Conservation (phyloP, 2,329 filamentous ascomycete genomes). For the Talaromyces sp. region DNA sequence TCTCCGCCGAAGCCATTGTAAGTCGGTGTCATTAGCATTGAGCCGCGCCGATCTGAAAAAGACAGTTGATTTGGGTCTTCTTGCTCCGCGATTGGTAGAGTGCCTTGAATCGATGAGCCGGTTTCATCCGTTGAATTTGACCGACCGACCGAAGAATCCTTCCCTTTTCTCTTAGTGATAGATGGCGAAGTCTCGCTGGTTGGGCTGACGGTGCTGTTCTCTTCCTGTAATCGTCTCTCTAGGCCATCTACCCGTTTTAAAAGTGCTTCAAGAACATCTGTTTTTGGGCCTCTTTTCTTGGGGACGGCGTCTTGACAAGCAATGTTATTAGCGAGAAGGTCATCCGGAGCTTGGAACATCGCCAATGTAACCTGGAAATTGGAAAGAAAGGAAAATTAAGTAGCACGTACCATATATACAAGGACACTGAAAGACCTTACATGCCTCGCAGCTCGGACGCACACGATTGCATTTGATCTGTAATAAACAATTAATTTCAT, state of each 20-base stretch:
- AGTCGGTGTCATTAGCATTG: slow-evolving; percentile 21
- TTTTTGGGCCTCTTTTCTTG: slow-evolving; percentile 86
- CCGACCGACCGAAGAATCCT: slow-evolving; percentile 16
- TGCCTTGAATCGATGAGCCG: slow-evolving; percentile 23
- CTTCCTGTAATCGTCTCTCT: slow-evolving; percentile 72
- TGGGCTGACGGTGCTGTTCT: slow-evolving; percentile 48
- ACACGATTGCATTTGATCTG: slow-evolving; percentile 91
- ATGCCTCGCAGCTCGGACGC: slow-evolving; percentile 80
- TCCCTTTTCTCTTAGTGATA: slow-evolving; percentile 27
- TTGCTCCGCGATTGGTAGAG: slow-evolving; percentile 8
- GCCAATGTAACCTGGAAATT: background rate
- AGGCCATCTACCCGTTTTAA: slow-evolving; percentile 81
- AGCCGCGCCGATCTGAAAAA: slow-evolving; percentile 20
- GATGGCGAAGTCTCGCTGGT: slow-evolving; percentile 47
- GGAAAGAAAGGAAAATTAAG: background rate
- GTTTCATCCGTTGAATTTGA: slow-evolving; percentile 18
- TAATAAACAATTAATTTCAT: background rate
- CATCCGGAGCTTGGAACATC: no score
- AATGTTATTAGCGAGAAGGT: background rate
- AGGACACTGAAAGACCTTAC: slow-evolving; percentile 81
- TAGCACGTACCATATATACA: slow-evolving; percentile 71
- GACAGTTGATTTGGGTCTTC: slow-evolving; percentile 21
- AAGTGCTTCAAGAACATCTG: slow-evolving; percentile 79
- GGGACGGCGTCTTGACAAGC: slow-evolving; percentile 68
- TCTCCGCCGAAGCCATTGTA: slow-evolving; percentile 21